Percentiles rank a stretch among this genome's conserved stretches.
Conservation (phyloP, 2,329 filamentous ascomycete species). For the Fusarium brachygibbosum region DNA sequence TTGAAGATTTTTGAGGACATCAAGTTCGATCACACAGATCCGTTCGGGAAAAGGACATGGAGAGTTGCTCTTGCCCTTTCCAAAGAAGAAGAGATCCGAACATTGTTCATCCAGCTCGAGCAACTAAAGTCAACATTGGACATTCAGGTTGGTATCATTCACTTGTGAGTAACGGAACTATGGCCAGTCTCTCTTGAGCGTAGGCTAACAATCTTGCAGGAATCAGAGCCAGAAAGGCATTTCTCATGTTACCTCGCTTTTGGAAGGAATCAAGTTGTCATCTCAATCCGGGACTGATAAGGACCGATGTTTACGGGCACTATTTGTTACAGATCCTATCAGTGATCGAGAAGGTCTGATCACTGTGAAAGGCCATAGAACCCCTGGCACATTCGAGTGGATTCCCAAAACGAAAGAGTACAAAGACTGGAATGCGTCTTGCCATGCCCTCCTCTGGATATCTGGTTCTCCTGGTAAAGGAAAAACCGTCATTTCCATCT, state of each 20-base stretch:
- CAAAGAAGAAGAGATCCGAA: neutral
- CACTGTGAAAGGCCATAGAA: neutral
- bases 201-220: neutral
- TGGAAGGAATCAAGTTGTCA: neutral
- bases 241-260: too few species aligned
- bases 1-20: neutral
- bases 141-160: neutral
- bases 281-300: slow-evolving; percentile 10
- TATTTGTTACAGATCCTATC: slow-evolving; percentile 22
- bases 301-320: slow-evolving; percentile 2
- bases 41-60: slow-evolving; percentile 6
- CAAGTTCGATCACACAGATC: slow-evolving; percentile 5
- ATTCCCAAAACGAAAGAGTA: slow-evolving; percentile 7
- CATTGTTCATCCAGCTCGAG: slow-evolving; percentile 5
- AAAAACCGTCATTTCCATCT: slow-evolving; percentile 24
- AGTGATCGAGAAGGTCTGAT: slow-evolving; percentile 11
- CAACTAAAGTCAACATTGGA: slow-evolving; percentile 7
- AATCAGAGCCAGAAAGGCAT: neutral
- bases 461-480: slow-evolving; percentile 18
- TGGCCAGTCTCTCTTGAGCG: too few species aligned
- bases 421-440: neutral
- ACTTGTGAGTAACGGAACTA: slow-evolving; percentile 2
- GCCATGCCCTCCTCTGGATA: slow-evolving; percentile 15
- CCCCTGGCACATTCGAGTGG: slow-evolving; percentile 27
- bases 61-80: neutral